Base-by-base conservation (phyloP, 2,329 filamentous ascomycete genomes). In the Fusarium sp. region DNA sequence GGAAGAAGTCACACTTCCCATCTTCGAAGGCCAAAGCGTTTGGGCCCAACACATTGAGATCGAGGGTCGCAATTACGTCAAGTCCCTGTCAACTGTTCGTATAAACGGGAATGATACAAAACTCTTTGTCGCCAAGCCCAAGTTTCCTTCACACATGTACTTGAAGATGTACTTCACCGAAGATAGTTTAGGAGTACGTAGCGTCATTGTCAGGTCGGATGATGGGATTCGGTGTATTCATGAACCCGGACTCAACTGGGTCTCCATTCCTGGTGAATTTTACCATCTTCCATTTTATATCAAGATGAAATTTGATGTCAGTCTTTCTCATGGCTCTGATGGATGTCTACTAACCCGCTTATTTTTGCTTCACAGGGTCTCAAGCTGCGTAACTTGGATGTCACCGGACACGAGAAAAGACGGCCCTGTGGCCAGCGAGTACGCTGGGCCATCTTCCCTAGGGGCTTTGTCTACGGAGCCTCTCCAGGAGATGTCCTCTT, bases 81-180 rank as follows among this genome's bases (percentile, higher is more conserved):
- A 22, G 20, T 33, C 46, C 17, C n/a, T 49, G 14, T 33, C 46
- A 3, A 22, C 10, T 2, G n/a, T 18, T 13, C 46, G 29, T 5
- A 10, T 33, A 6, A 49, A 10, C 15, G n/a, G 14, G 10, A 13
- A 49, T 13, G 29, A 49, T 22, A 33, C 15, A 9, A 22, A 6
- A 20, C 2, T 18, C n/a, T 9, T 49, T 9, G 7, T 3, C 14
- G 29, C 5, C n/a, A 31, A 22, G 4, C 7, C 10, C 4, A 9
- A 33, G 1, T 2, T 2, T 18, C 2, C 9, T 12, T 46, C 25
- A 11, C 7, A 0, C 4, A 20, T 46, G 18, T 2, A 1, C 11
- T 12, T 22, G 31, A 3, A 12, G 15, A 22, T 49, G 20, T 49
- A 49, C 29, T 49, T 49, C 15, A 2, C n/a, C 9, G n/a, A 49